Evolutionary conservation across 2,329 filamentous ascomycete species (phyloP).

Genomic region (Cyphellophora europaea): DNA sequence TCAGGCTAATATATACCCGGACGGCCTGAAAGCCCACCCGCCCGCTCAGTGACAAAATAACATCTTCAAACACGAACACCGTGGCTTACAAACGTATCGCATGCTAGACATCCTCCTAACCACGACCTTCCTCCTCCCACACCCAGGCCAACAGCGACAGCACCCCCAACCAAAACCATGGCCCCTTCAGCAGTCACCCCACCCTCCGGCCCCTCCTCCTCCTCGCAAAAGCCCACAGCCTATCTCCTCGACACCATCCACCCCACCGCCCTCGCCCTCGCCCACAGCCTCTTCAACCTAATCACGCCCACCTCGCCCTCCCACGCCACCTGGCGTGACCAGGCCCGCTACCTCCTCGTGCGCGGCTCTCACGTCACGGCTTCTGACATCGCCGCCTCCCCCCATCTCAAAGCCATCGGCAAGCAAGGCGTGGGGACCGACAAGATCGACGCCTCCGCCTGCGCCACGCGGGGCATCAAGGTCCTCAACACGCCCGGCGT

Average conservation of each 20-base stretch:
- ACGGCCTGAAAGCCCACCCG: too few species aligned
- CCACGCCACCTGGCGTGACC: conserved; percentile 29
- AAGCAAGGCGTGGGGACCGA: conserved; percentile 42
- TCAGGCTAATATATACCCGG: too few species aligned
- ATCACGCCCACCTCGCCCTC: conserved; percentile 27
- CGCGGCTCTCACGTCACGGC: conserved; percentile 28
- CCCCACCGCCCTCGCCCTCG: conserved; percentile 25
- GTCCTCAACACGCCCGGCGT: conserved; percentile 40
- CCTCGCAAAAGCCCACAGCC: conserved; percentile 26
- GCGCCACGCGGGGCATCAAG: conserved; percentile 28
- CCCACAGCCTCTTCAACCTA: conserved; percentile 29
- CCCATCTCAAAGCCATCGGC: conserved; percentile 32
- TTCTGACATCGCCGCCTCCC: conserved; percentile 27
- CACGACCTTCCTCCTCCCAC: too few species aligned
- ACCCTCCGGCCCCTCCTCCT: neutral
- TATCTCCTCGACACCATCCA: conserved; percentile 34
- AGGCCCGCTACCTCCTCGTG: conserved; percentile 32
- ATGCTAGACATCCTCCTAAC: too few species aligned
- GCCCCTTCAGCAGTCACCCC: conserved; percentile 1
- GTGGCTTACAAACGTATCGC: too few species aligned
- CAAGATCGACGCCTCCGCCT: conserved; percentile 35
- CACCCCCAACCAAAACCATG: too few species aligned
- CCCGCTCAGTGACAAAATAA: too few species aligned
- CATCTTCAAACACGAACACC: too few species aligned
- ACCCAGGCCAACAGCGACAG: too few species aligned